A percentile compares a stretch with the other conserved stretches of the same genome.
Conservation (phyloP, 148 eudicot genomes). For the Chenopodium berlandieri region DNA sequence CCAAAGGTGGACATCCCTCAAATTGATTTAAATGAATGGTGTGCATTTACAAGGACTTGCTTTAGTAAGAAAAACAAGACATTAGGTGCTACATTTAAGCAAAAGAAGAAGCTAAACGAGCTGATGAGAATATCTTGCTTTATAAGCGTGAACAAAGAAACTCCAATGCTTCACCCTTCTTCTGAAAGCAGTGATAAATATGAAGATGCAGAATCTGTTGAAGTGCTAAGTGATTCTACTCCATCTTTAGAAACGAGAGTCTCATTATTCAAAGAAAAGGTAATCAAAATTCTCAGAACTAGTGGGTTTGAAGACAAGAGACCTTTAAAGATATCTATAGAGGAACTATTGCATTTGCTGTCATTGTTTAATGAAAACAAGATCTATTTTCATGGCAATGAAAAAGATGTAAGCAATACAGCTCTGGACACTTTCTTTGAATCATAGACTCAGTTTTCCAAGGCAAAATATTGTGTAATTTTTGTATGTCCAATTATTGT, state of each 20-base stretch:
- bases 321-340: conserved; percentile 76
- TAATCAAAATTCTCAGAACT: conserved; percentile 53
- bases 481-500: background rate
- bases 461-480: background rate
- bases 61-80: conserved; percentile 94
- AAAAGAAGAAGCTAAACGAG: conserved; percentile 78
- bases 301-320: conserved; percentile 81
- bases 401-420: conserved; percentile 25
- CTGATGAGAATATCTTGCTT: conserved; percentile 50
- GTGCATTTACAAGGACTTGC: conserved; percentile 80
- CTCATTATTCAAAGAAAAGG: conserved; percentile 54
- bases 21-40: conserved; percentile 83
- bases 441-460: background rate
- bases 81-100: conserved; percentile 84
- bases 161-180: background rate
- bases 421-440: conserved; percentile 36
- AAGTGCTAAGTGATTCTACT: conserved; percentile 9
- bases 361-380: conserved; percentile 63
- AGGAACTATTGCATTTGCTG: conserved; percentile 62
- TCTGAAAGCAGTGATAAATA: conserved; percentile 25
- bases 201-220: conserved; percentile 22
- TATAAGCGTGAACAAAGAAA: conserved; percentile 23
- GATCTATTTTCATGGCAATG: conserved; percentile 54
- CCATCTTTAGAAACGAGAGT: conserved; percentile 19
- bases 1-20: conserved; percentile 63